phyloP scores from a whole-genome alignment of 768 basidiomycete species.

The Kwoniella dendrophila region DNA sequence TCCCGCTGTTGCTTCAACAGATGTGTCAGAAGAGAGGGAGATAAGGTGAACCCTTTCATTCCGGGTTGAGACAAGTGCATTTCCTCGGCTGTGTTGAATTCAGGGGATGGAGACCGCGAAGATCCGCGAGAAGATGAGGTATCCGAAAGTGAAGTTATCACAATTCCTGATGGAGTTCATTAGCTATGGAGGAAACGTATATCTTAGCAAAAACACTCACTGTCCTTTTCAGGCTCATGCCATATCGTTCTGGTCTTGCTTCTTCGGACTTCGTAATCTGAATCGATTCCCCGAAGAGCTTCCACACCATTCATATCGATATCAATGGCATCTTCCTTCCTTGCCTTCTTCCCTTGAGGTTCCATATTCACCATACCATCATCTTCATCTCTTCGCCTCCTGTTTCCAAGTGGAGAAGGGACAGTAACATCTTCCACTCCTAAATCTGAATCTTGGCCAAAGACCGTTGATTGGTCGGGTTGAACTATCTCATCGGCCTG shows the following conservation, averaged over 20 bases:
- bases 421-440: slow-evolving; percentile 34
- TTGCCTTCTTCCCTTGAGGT: slow-evolving; percentile 6
- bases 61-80: slow-evolving; percentile 40
- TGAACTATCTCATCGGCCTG: slow-evolving; percentile 29
- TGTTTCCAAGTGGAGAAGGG: background rate
- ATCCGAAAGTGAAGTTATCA: slow-evolving; percentile 40
- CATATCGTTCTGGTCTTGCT: slow-evolving; percentile 26
- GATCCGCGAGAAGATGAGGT: slow-evolving; percentile 23
- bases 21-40: slow-evolving; percentile 43
- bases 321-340: slow-evolving; percentile 29
- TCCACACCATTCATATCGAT: slow-evolving; percentile 25
- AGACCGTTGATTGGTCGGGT: slow-evolving; percentile 6
- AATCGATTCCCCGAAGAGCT: slow-evolving; percentile 12
- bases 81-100: background rate
- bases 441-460: background rate
- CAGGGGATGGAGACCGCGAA: slow-evolving; percentile 32
- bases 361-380: background rate
- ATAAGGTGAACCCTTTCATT: slow-evolving; percentile 43
- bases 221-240: slow-evolving; percentile 50
- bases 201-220: slow-evolving; percentile 26
- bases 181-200: background rate
- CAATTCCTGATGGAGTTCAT: slow-evolving; percentile 36
- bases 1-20: slow-evolving; percentile 35
- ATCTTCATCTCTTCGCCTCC: slow-evolving; percentile 17
- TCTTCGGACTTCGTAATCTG: background rate